Evolutionary conservation across 495 filamentous ascomycete species (phyloP).

Genomic region (Oleoguttula mirabilis): DNA sequence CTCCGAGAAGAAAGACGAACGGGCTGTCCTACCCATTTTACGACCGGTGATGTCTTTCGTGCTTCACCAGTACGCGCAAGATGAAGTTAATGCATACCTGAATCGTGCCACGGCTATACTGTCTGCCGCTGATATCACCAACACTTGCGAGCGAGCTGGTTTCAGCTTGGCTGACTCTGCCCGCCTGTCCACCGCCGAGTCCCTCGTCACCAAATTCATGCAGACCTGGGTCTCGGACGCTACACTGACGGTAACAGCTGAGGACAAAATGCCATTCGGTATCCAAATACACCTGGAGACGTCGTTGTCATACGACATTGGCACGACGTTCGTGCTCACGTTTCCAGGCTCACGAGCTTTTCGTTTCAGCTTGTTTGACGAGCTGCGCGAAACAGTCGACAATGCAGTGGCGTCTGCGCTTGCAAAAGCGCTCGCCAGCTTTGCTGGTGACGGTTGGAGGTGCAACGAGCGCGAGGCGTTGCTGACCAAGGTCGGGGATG

Average conservation of each 20-base stretch:
- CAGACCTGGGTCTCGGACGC: slow-evolving; percentile 7
- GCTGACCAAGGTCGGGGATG: background rate
- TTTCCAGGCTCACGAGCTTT: background rate
- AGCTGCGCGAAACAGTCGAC: slow-evolving; percentile 1
- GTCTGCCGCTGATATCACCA: slow-evolving; percentile 1
- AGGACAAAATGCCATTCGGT: background rate
- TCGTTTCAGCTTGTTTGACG: slow-evolving; percentile 7
- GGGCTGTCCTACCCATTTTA: slow-evolving; percentile 8
- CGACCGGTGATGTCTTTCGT: slow-evolving; percentile 14
- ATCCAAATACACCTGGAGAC: slow-evolving; percentile 6
- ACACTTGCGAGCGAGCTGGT: background rate
- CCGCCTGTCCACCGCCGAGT: background rate
- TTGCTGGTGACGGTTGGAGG: slow-evolving; percentile 3
- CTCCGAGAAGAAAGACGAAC: slow-evolving; percentile 10
- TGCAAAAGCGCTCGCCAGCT: background rate
- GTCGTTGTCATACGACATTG: slow-evolving; percentile 4
- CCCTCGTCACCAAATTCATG: slow-evolving; percentile 3
- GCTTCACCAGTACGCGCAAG: slow-evolving; percentile 5
- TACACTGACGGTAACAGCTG: background rate
- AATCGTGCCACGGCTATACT: background rate
- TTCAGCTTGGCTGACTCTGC: background rate
- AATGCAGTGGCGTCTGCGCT: slow-evolving; percentile 1
- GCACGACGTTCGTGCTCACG: slow-evolving; percentile 4
- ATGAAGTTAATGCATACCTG: slow-evolving; percentile 4
- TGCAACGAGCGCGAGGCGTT: slow-evolving; percentile 10